Base-by-base conservation (phyloP, 345 rosid genomes). In the Lumnitzera racemosa region DNA sequence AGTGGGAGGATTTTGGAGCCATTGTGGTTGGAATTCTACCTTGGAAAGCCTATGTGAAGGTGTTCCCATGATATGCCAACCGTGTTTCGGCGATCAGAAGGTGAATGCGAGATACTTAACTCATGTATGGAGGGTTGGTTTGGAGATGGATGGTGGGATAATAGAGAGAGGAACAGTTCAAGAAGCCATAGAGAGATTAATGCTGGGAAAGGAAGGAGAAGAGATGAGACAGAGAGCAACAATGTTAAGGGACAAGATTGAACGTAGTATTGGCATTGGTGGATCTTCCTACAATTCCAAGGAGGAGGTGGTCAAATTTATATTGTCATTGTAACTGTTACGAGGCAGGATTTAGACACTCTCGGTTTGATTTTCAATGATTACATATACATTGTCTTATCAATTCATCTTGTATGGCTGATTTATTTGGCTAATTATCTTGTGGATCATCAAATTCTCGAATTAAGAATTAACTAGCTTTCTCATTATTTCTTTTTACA, bases 21-120 rank as follows among this genome's bases (percentile, higher is more conserved):
- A 79, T 10, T 79, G 75, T 27, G 84, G 90, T 47, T 81, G 86
- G 84, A 79, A 83, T 66, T 79, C 82, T 2, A 79, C 75, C 0
- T 41, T 83, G 29, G 86, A 81, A 15, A 77, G 81, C 27, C 24
- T 82, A 13, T 41, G 78, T 0, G 75, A 71, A 76, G 83, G 86
- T 47, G 71, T 78, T 24, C 80, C 82, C 0, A 58, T 82, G 81
- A 73, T 76, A 13, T 74, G 88, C 46, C 63, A 24, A 43, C 82
- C 81, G 0, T 63, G 52, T 46, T 67, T 78, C 0, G 66, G 58
- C 1, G 87, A 80, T 53, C 85, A 82, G 20, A 67, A 48, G 61
- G 75, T 76, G 67, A 76, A 71, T 14, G 68, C 82, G 0, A 76
- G 81, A 73, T 75, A 74, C 23, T 12, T 80, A 47, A 75, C 67